phyloP scores from a whole-genome alignment of 768 basidiomycete species.

The Collybiopsis confluens region DNA sequence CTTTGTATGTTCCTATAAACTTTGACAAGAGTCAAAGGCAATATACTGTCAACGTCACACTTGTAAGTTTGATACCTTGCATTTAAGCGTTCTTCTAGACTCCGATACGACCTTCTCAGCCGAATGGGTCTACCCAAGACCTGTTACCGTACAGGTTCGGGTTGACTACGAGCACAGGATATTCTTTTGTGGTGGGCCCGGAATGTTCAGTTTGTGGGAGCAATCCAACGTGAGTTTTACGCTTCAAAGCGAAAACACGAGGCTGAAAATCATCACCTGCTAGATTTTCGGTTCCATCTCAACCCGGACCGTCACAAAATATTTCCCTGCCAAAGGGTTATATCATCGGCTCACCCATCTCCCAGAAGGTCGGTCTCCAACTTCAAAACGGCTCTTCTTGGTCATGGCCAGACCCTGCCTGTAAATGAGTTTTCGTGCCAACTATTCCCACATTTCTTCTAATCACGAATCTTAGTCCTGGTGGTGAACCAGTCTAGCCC shows the following conservation, averaged over 20 bases:
- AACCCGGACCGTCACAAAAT: not conserved
- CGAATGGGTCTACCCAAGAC: not conserved
- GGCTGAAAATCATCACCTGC: no score
- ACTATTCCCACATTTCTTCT: not conserved
- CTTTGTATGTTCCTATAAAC: not conserved
- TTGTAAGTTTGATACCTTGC: not conserved
- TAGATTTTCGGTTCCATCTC: constrained; percentile 1
- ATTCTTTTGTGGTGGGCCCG: not conserved
- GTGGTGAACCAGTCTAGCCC: constrained; percentile 4
- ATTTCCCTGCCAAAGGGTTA: not conserved
- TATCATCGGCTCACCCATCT: not conserved
- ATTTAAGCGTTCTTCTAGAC: not conserved
- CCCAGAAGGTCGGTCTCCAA: not conserved
- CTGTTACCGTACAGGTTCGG: not conserved
- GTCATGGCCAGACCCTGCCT: constrained; percentile 1
- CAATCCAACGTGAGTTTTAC: constrained; percentile 2
- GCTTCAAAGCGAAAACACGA: no score
- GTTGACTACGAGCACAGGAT: constrained; percentile 4
- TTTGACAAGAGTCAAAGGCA: not conserved
- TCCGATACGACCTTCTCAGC: not conserved
- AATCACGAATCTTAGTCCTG: not conserved
- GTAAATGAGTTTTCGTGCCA: not conserved
- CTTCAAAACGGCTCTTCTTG: constrained; percentile 1
- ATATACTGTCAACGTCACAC: not conserved
- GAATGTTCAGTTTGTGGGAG: not conserved